Conservation (phyloP, 257 asterid species). For the Solanum microdontum region DNA sequence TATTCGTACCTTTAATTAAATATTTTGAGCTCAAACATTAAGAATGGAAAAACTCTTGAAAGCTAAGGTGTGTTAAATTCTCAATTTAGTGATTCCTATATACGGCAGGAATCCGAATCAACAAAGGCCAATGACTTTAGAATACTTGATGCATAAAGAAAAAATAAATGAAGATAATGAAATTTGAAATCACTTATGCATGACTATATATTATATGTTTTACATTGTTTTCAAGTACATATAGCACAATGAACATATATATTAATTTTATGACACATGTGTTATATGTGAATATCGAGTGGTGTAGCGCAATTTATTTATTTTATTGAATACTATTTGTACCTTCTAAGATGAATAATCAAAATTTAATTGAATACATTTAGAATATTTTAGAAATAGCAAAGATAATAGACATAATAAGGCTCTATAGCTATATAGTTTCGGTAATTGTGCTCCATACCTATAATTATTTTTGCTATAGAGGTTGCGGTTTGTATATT, state of each 20-base stretch:
- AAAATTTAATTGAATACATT: too few relatives aligned
- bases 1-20: background rate
- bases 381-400: too few relatives aligned
- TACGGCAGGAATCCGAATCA: background rate
- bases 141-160: background rate
- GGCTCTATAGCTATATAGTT: too few relatives aligned
- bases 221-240: background rate
- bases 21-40: background rate
- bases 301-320: too few relatives aligned
- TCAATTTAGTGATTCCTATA: background rate
- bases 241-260: background rate
- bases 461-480: too few relatives aligned
- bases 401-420: too few relatives aligned
- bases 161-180: background rate
- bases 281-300: too few relatives aligned
- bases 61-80: background rate
- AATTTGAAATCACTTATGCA: background rate
- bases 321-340: too few relatives aligned
- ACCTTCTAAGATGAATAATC: too few relatives aligned
- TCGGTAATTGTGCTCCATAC: too few relatives aligned
- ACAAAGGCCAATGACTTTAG: background rate
- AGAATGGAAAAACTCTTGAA: background rate
- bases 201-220: background rate
- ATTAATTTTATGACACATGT: too few relatives aligned
- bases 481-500: too few relatives aligned